Conservation (phyloP, 768 basidiomycete species). For the Leccinum ochraceum region DNA sequence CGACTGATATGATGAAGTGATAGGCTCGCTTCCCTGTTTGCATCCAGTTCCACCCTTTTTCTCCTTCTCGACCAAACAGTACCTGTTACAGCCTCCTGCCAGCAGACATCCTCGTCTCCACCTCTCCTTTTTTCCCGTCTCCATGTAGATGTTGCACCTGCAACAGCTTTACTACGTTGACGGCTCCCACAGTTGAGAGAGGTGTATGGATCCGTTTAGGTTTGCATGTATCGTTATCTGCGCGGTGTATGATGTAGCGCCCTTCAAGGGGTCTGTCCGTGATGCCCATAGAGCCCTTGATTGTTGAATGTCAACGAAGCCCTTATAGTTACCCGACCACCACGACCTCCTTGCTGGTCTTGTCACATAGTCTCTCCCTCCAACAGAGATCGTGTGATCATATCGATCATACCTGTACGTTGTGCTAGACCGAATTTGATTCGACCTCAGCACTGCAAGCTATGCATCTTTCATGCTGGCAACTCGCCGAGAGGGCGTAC, state of each 20-base stretch:
- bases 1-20: conserved; percentile 14
- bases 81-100: conserved; percentile 18
- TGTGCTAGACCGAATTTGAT: neutral
- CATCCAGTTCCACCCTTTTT: neutral
- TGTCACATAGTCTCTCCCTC: neutral
- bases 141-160: conserved; percentile 10
- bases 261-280: neutral
- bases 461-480: neutral
- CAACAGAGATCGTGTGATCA: neutral
- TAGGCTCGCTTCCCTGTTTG: neutral
- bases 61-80: conserved; percentile 20
- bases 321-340: conserved; percentile 2
- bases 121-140: conserved; percentile 1
- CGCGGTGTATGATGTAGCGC: conserved; percentile 3
- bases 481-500: neutral
- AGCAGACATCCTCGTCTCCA: conserved; percentile 6
- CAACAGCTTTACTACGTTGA: neutral
- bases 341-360: conserved; percentile 1
- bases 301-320: neutral
- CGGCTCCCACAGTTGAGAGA: conserved; percentile 13
- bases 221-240: conserved; percentile 5
- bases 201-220: conserved; percentile 6
- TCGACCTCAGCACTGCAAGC: neutral
- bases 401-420: conserved; percentile 1
- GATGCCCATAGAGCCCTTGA: conserved; percentile 5